Evolutionary conservation across 352 stramenopile species (phyloP), one percentile per base, ranked within the genome.

Genomic region (Globisporangium emineosum): DNA sequence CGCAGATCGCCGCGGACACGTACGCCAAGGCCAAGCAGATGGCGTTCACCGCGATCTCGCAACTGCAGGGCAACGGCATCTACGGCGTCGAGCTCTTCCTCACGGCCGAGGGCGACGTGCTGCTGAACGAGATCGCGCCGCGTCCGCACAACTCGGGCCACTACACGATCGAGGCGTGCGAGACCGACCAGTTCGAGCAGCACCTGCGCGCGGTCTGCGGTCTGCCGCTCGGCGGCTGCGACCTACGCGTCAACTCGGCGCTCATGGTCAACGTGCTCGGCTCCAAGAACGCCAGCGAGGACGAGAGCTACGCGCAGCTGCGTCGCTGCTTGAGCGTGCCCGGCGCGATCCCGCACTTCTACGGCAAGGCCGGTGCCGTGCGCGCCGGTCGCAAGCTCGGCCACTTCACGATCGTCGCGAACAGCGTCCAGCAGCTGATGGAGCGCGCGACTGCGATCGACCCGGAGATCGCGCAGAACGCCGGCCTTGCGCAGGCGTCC

Each of bases 111-210:
- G 72, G 73, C 52, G 69, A 86, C 25, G 90, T 99, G 17, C 71
- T 98, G 23, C 77, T 99, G 27, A 99, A 99, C 68, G 97, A 99
- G 74, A 96, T 99, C 42, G 97, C 97, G 6, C 94, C 94, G 10
- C 83, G 97, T 3, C 97, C 97, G 30, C 97, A 99, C 81, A 99
- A 99, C 80, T 99, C 96, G n/a, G 97, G 97, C n/a, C 97, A 99
- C 79, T 99, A 99, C 79, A 99, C 97, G 45, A 98, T 99, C 74
- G 97, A 99, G 76, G 96, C 97, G 17, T 99, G 97, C 69, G 90
- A 97, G 43, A 96, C 94, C 5, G 92, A 96, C 75, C 97, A 99
- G 79, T 99, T 99, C 79, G 97, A 99, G 76, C 98, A 99, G 84
- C 97, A 99, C 77, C 66, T 99, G 61, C 88, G 97, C 59, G 96